Evolutionary conservation across 495 filamentous ascomycete genomes (phyloP).

Genomic region (Podospora pseudopauciseta): DNA sequence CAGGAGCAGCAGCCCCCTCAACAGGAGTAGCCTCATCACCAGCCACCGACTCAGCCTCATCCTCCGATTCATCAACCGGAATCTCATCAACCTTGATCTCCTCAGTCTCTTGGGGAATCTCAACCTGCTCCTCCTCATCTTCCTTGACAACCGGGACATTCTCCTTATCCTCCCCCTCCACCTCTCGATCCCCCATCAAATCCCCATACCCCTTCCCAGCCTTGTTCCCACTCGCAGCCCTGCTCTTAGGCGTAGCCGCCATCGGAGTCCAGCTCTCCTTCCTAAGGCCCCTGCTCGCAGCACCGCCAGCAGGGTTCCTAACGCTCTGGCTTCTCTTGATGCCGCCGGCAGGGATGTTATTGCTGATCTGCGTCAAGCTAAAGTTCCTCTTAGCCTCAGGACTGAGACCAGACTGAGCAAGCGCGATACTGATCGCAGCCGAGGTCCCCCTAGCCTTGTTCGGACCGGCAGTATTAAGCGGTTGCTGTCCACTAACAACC

Average conservation of each 20-base stretch:
- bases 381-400: conserved; percentile 57
- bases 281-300: conserved; percentile 41
- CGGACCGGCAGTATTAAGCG: neutral
- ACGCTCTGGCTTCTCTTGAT: conserved; percentile 59
- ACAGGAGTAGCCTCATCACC: conserved; percentile 20
- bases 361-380: conserved; percentile 80
- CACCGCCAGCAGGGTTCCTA: conserved; percentile 63
- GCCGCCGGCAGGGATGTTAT: conserved; percentile 62
- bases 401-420: conserved; percentile 44
- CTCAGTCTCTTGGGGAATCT: conserved; percentile 14
- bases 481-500: neutral
- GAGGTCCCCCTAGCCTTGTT: neutral
- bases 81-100: conserved; percentile 2
- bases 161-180: conserved; percentile 38
- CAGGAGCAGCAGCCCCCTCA: conserved; percentile 20
- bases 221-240: conserved; percentile 19
- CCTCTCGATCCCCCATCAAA: conserved; percentile 47
- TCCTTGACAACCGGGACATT: conserved; percentile 11
- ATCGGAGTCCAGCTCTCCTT: conserved; percentile 67
- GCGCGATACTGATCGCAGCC: neutral
- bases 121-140: conserved; percentile 40
- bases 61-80: neutral
- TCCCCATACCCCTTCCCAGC: conserved; percentile 45
- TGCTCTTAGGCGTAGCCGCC: conserved; percentile 37
- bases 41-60: conserved; percentile 24